phyloP scores from a whole-genome alignment of 2,329 filamentous ascomycete species.

The Biscogniauxia mediterranea region DNA sequence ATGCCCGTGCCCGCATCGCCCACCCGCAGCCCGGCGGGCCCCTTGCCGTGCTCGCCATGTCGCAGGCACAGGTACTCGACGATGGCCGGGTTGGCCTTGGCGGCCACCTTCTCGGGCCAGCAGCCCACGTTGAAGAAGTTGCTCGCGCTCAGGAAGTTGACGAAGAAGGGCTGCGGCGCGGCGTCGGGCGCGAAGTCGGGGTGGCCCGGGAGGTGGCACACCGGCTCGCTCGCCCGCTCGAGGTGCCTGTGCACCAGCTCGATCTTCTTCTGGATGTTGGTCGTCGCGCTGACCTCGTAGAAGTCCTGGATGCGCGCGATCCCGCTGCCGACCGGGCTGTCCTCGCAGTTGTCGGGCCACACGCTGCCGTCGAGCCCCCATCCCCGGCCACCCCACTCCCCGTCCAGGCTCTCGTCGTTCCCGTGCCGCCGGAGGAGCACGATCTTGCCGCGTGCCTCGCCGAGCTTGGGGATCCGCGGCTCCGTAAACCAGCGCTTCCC shows the following conservation, averaged over 20 bases:
- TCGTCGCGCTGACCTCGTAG: constrained; percentile 77
- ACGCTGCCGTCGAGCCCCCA: constrained; percentile 60
- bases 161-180: constrained; percentile 62
- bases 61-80: constrained; percentile 59
- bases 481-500: constrained; percentile 71
- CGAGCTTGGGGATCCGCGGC: constrained; percentile 72
- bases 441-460: constrained; percentile 77
- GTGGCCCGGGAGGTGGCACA: constrained; percentile 44
- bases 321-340: constrained; percentile 68
- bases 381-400: constrained; percentile 49
- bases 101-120: constrained; percentile 92
- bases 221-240: constrained; percentile 61
- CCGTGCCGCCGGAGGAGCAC: constrained; percentile 80
- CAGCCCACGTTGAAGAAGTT: constrained; percentile 92
- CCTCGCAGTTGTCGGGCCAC: constrained; percentile 88
- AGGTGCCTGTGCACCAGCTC: constrained; percentile 71
- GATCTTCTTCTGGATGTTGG: constrained; percentile 80
- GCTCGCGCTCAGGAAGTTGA: constrained; percentile 88
- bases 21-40: constrained; percentile 48
- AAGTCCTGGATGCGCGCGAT: constrained; percentile 89
- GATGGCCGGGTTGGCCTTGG: constrained; percentile 78
- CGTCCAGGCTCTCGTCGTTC: constrained; percentile 55
- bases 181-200: constrained; percentile 25
- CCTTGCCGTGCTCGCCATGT: constrained; percentile 53
- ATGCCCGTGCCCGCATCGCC: constrained; percentile 81